phyloP scores from a whole-genome alignment of 225 moss, liverwort and hornwort species.

The Physcomitrium patens region DNA sequence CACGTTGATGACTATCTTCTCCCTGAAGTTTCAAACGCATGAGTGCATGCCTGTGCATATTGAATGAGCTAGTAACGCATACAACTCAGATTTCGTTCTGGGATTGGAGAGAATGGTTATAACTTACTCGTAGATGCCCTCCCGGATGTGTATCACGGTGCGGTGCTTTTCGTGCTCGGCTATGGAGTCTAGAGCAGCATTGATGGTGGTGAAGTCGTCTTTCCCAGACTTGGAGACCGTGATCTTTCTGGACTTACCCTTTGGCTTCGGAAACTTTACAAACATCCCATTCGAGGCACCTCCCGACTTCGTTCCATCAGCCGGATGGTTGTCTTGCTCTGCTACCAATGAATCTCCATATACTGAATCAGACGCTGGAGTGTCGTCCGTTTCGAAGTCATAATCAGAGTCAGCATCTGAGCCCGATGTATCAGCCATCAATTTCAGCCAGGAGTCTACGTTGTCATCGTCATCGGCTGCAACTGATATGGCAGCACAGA shows the following conservation, averaged over 20 bases:
- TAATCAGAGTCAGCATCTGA: slow-evolving; percentile 26
- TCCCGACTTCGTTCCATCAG: slow-evolving; percentile 7
- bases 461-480: slow-evolving; percentile 29
- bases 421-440: slow-evolving; percentile 43
- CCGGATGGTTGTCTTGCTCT: not conserved
- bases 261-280: slow-evolving; percentile 44
- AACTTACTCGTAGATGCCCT: slow-evolving; percentile 56
- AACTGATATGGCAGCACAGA: not conserved
- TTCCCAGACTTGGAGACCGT: slow-evolving; percentile 64
- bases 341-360: slow-evolving; percentile 9
- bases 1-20: slow-evolving; percentile 57
- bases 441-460: slow-evolving; percentile 41
- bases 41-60: too few species aligned
- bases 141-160: slow-evolving; percentile 45
- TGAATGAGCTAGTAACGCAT: too few species aligned
- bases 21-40: slow-evolving; percentile 28
- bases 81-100: too few species aligned
- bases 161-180: slow-evolving; percentile 46
- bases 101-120: not conserved
- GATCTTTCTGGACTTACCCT: slow-evolving; percentile 47
- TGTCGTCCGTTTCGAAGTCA: not conserved
- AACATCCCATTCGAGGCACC: slow-evolving; percentile 28
- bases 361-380: not conserved
- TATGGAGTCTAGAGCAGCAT: slow-evolving; percentile 57
- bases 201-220: slow-evolving; percentile 55